Percentiles rank a stretch among this genome's conserved stretches.
Evolutionary conservation across 1,139 yeast species (phyloP).

Genomic region (Protomyces gravidus): DNA sequence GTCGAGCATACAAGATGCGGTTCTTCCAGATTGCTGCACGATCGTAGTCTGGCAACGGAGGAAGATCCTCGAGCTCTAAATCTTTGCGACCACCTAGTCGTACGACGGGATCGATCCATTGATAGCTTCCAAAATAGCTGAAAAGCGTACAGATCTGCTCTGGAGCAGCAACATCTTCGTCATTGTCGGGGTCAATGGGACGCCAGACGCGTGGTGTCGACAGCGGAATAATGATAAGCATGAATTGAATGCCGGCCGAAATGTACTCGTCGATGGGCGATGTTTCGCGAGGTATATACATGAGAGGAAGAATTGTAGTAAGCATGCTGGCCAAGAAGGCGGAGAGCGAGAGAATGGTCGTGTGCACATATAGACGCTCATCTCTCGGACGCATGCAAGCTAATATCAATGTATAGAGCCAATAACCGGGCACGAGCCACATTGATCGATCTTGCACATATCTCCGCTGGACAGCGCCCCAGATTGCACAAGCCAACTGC

Average conservation of each 20-base stretch:
- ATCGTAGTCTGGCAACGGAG: constrained; percentile 29
- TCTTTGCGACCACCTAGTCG: constrained; percentile 3
- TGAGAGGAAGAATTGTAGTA: neutral
- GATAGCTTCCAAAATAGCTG: constrained; percentile 10
- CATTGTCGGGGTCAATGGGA: constrained; percentile 9
- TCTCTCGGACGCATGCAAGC: neutral
- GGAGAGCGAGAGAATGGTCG: neutral
- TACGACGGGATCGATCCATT: constrained; percentile 19
- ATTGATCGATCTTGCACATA: neutral
- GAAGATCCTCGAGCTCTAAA: constrained; percentile 21
- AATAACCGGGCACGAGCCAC: neutral
- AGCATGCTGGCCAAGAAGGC: neutral
- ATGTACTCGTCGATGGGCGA: neutral
- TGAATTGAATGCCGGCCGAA: neutral
- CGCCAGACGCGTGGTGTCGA: constrained; percentile 28
- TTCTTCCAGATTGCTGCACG: constrained; percentile 8
- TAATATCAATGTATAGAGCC: neutral
- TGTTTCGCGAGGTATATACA: neutral
- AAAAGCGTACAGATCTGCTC: constrained; percentile 27
- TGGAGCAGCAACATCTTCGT: constrained; percentile 16
- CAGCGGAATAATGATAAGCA: constrained; percentile 10
- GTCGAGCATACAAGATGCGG: constrained; percentile 2
- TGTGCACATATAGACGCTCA: neutral
- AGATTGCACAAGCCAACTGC: neutral
- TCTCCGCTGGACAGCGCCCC: neutral